Conservation (phyloP, 78 protist genomes). For the Speleostelium caveatum region DNA sequence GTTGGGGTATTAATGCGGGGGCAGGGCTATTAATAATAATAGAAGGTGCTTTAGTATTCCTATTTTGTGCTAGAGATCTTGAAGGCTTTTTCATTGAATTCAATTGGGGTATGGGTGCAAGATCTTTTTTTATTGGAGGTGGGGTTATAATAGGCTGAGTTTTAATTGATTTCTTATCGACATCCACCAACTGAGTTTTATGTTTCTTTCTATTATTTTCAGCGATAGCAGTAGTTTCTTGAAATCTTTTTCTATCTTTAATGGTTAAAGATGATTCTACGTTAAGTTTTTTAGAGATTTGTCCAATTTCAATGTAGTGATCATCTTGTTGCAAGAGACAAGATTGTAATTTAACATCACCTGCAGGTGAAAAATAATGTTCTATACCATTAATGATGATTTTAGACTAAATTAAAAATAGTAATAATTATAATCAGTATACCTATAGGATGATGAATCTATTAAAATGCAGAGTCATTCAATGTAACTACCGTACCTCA, state of each 20-base stretch:
- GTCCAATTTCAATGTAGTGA: constrained; percentile 15
- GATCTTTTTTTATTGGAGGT: not conserved
- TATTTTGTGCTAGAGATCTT: not conserved
- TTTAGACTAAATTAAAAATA: constrained; percentile 9
- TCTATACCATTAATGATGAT: constrained; percentile 13
- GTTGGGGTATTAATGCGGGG: not conserved
- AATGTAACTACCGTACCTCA: not conserved
- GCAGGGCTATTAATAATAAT: not conserved
- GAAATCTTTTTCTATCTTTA: constrained; percentile 20
- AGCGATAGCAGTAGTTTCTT: not conserved
- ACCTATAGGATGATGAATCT: not conserved
- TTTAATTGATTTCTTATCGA: not conserved
- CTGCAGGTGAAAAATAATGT: constrained; percentile 1
- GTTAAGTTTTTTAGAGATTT: constrained; percentile 2
- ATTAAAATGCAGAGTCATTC: no score
- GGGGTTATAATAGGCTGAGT: not conserved
- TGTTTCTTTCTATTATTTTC: constrained; percentile 25
- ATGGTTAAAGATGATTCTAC: constrained; percentile 25
- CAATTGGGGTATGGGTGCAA: not conserved
- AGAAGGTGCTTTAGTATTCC: not conserved
- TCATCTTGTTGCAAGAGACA: constrained; percentile 24
- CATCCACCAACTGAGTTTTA: constrained; percentile 15
- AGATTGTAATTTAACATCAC: constrained; percentile 1
- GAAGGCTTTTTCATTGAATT: not conserved
- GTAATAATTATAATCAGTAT: not conserved